Percentiles rank a stretch among this genome's conserved stretches.
These are phyloP conservation scores for Kurtzmaniella quercitrusa DNA, from an alignment of 1,139 yeast species.

Conservation along the genomic window DNA sequence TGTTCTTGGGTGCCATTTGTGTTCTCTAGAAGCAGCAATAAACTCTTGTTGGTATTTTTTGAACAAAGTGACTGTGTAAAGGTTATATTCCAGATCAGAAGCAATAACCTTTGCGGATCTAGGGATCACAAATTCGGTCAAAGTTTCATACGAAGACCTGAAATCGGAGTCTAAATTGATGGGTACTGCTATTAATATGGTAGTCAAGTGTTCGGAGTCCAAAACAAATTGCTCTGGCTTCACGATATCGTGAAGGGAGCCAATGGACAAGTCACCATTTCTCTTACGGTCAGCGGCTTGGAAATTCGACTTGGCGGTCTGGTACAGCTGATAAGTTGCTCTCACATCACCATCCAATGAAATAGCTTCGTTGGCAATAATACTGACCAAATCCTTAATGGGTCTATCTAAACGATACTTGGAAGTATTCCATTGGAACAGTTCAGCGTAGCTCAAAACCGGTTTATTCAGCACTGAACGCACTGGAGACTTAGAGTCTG, in stretches of 20 bases:
- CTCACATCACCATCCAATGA: conserved; percentile 83
- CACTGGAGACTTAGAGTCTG: conserved; percentile 29
- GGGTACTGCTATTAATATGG: conserved; percentile 85
- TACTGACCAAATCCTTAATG: conserved; percentile 66
- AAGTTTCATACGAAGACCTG: conserved; percentile 66
- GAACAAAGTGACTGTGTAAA: conserved; percentile 81
- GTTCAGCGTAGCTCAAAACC: conserved; percentile 62
- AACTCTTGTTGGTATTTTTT: conserved; percentile 75
- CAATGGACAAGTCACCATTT: conserved; percentile 88
- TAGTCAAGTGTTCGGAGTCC: conserved; percentile 80
- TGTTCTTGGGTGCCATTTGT: conserved; percentile 82
- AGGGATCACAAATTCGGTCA: conserved; percentile 83
- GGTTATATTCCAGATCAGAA: conserved; percentile 66
- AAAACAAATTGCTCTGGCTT: conserved; percentile 79
- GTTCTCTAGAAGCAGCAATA: conserved; percentile 69
- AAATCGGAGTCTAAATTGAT: conserved; percentile 57
- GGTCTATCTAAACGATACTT: conserved; percentile 85
- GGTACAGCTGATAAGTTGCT: conserved; percentile 64
- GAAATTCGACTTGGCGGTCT: conserved; percentile 76
- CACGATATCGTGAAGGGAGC: conserved; percentile 86
- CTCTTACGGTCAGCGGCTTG: conserved; percentile 89
- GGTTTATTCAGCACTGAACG: conserved; percentile 41
- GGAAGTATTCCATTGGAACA: conserved; percentile 81
- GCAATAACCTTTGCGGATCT: conserved; percentile 73
- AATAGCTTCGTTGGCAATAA: conserved; percentile 72